A percentile compares a stretch with the other conserved stretches of the same genome.
phyloP scores from a whole-genome alignment of 192 early-diverging fungal species.

The Helicostylum pulchrum region DNA sequence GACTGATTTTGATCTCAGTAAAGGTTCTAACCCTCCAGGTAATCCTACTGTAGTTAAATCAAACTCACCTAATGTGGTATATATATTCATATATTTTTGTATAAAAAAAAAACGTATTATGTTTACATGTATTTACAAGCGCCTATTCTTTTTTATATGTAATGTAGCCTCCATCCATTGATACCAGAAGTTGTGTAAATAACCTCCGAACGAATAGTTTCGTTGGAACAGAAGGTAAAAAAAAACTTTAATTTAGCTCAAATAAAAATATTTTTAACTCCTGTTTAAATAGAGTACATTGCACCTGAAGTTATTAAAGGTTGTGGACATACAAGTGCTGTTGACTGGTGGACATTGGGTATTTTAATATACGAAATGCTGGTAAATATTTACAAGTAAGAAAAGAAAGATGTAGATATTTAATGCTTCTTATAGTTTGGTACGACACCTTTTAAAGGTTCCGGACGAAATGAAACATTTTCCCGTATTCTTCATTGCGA shows the following conservation, averaged over 20 bases:
- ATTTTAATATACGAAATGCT: constrained; percentile 99
- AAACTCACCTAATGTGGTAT: constrained; percentile 56
- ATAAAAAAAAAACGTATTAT: constrained; percentile 40
- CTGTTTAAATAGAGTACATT: constrained; percentile 77
- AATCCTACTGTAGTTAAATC: constrained; percentile 68
- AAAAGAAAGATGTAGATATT: neutral
- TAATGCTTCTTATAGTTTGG: constrained; percentile 52
- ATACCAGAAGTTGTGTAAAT: constrained; percentile 89
- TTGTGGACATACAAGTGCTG: constrained; percentile 86
- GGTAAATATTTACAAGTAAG: constrained; percentile 41
- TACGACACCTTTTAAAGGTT: constrained; percentile 96
- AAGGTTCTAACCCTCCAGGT: constrained; percentile 82
- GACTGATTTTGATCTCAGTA: constrained; percentile 97
- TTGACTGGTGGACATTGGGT: constrained; percentile 99
- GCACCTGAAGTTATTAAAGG: constrained; percentile 98
- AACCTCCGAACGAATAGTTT: constrained; percentile 94
- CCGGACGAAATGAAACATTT: constrained; percentile 86
- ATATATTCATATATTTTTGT: neutral
- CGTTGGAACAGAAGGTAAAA: constrained; percentile 89
- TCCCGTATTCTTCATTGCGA: constrained; percentile 82
- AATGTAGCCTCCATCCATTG: constrained; percentile 66
- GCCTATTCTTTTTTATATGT: neutral
- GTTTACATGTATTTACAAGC: neutral
- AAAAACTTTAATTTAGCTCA: constrained; percentile 36
- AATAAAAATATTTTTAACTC: neutral